A percentile compares a stretch with the other conserved stretches of the same genome.
Evolutionary conservation across 163 green algal species (phyloP).

Genomic region (Scenedesmus sp.): DNA sequence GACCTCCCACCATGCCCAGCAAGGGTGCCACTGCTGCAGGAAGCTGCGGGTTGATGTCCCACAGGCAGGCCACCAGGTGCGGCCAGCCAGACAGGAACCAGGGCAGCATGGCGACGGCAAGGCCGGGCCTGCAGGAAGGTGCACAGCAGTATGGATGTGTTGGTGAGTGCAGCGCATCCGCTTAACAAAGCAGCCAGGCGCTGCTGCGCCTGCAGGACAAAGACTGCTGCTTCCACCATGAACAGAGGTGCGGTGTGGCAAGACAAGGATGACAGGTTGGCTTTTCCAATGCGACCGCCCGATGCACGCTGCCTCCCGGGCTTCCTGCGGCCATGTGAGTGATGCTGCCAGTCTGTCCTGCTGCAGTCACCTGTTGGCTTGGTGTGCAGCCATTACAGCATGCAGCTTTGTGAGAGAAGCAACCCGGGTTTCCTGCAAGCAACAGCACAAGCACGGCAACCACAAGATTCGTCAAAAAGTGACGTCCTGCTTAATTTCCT

Average conservation of each 20-base stretch:
- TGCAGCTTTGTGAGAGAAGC: constrained; percentile 40
- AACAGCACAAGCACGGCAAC: neutral
- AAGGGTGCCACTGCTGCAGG: constrained; percentile 36
- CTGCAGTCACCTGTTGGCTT: constrained; percentile 39
- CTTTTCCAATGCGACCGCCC: no score
- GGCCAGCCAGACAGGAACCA: constrained; percentile 34
- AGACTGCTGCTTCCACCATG: no score
- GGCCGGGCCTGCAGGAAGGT: constrained; percentile 3
- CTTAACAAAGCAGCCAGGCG: no score
- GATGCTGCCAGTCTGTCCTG: neutral
- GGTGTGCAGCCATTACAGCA: constrained; percentile 28
- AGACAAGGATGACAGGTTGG: no score
- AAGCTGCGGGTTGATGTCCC: constrained; percentile 39
- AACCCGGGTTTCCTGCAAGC: constrained; percentile 14
- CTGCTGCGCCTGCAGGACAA: no score
- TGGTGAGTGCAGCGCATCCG: neutral
- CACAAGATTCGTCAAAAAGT: no score
- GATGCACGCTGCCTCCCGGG: no score
- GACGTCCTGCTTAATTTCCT: neutral
- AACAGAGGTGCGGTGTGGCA: no score
- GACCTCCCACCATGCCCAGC: constrained; percentile 31
- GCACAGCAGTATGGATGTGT: neutral
- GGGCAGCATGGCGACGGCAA: constrained; percentile 36
- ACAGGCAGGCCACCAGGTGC: constrained; percentile 34
- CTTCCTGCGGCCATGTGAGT: no score